Conservation (phyloP, 176 grass and related monocot genomes). For the Zoysia pacifica region DNA sequence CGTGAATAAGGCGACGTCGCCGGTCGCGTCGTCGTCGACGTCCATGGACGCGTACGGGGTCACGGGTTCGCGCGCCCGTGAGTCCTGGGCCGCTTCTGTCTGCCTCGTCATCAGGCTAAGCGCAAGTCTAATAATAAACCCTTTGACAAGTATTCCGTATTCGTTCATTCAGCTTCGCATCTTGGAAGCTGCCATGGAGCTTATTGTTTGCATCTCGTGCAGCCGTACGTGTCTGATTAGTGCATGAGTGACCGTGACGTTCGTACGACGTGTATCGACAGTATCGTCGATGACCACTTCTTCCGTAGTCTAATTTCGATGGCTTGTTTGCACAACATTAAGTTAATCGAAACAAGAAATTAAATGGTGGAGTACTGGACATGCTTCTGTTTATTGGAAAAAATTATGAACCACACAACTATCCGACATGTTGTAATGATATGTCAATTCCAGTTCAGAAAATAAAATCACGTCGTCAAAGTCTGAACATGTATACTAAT, state of each 20-base stretch:
- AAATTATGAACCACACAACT: too few relatives aligned
- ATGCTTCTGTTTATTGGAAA: background rate
- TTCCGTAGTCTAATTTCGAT: background rate
- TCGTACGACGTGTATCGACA: background rate
- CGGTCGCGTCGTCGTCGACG: background rate
- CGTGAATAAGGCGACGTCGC: background rate
- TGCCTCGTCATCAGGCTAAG: constrained; percentile 42
- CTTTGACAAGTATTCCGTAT: background rate
- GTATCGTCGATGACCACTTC: background rate
- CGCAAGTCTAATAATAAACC: too few relatives aligned
- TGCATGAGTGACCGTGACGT: background rate
- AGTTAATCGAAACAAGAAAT: background rate
- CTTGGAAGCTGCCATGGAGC: constrained; percentile 22
- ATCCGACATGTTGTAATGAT: background rate
- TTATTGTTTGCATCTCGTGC: too few relatives aligned
- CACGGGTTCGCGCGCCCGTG: constrained; percentile 57
- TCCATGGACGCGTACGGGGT: constrained; percentile 19
- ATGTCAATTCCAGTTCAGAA: background rate
- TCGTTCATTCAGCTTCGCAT: constrained; percentile 6
- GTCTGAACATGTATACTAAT: background rate
- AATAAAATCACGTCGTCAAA: background rate
- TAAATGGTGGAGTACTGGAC: background rate
- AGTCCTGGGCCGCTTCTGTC: constrained; percentile 54
- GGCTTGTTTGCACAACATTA: background rate
- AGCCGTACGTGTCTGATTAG: constrained; percentile 3